Conservation (phyloP, 2,329 filamentous ascomycete species). For the Monosporascus cannonballus region DNA sequence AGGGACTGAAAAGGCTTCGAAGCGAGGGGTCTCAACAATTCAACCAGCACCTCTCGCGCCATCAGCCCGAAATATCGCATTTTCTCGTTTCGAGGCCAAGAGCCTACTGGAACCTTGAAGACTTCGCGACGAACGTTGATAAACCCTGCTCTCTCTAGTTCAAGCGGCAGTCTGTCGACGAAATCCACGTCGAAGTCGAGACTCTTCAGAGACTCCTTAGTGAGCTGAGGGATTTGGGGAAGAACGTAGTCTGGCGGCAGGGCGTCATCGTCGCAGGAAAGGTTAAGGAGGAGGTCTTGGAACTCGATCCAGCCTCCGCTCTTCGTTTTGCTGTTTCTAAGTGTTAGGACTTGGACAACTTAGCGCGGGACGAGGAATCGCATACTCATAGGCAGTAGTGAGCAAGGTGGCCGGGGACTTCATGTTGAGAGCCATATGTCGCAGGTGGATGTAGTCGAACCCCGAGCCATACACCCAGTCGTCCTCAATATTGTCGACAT, state of each 20-base stretch:
- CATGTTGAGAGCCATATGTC: slow-evolving; percentile 45
- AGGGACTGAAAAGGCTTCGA: slow-evolving; percentile 3
- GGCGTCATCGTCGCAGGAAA: slow-evolving; percentile 27
- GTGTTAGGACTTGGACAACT: slow-evolving; percentile 9
- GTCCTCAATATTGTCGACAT: slow-evolving; percentile 46
- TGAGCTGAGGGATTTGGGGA: neutral
- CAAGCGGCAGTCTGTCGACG: neutral
- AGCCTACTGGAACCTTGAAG: slow-evolving; percentile 16
- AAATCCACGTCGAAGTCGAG: slow-evolving; percentile 4
- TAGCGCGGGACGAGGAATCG: too few relatives aligned
- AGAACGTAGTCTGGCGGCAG: slow-evolving; percentile 1
- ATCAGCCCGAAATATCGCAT: slow-evolving; percentile 5
- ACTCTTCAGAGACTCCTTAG: slow-evolving; percentile 1
- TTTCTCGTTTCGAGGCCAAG: slow-evolving; percentile 15
- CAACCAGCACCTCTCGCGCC: neutral
- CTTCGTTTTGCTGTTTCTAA: slow-evolving; percentile 27
- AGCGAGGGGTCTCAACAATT: slow-evolving; percentile 1
- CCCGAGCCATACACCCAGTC: slow-evolving; percentile 36
- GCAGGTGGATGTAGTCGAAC: slow-evolving; percentile 50
- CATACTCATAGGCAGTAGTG: slow-evolving; percentile 29
- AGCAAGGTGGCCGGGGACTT: slow-evolving; percentile 44
- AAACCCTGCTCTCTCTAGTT: slow-evolving; percentile 12
- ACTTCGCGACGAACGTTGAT: slow-evolving; percentile 15
- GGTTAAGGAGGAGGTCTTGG: slow-evolving; percentile 27
- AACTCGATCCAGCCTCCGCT: slow-evolving; percentile 36